Percentiles rank a stretch among this genome's conserved stretches.
Conservation (phyloP, 1,139 yeast species). For the Geotrichum klebahnii region DNA sequence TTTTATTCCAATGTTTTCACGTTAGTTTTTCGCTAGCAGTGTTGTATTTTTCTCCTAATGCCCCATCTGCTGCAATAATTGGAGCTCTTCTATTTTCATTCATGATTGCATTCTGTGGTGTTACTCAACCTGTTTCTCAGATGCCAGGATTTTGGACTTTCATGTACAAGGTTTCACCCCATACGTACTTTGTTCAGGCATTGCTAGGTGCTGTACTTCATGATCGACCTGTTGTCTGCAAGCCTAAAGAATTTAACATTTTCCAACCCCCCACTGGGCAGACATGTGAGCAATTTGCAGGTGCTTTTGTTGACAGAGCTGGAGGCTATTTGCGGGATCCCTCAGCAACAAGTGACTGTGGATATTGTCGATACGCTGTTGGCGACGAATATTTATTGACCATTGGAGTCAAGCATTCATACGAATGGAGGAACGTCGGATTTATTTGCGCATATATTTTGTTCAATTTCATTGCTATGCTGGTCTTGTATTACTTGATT, state of each 20-base stretch:
- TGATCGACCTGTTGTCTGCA: slow-evolving; percentile 52
- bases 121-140: slow-evolving; percentile 52
- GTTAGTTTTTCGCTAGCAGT: slow-evolving; percentile 53
- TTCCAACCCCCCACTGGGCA: slow-evolving; percentile 57
- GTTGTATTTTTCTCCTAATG: slow-evolving; percentile 56
- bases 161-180: slow-evolving; percentile 65
- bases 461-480: slow-evolving; percentile 47
- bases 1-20: slow-evolving; percentile 56
- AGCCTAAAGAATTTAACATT: slow-evolving; percentile 46
- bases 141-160: slow-evolving; percentile 64
- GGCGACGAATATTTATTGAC: slow-evolving; percentile 53
- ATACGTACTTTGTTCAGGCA: slow-evolving; percentile 59
- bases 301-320: slow-evolving; percentile 35
- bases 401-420: slow-evolving; percentile 45
- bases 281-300: slow-evolving; percentile 55
- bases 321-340: slow-evolving; percentile 57
- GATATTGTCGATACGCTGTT: slow-evolving; percentile 50
- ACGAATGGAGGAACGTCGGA: slow-evolving; percentile 58
- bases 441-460: slow-evolving; percentile 47
- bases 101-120: slow-evolving; percentile 56
- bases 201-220: slow-evolving; percentile 51
- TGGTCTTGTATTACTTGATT: slow-evolving; percentile 39
- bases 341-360: slow-evolving; percentile 50
- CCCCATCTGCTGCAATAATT: slow-evolving; percentile 58
- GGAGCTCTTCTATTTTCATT: slow-evolving; percentile 52